phyloP scores from a whole-genome alignment of 179 eudicot genomes.

The Beta lomatogona region DNA sequence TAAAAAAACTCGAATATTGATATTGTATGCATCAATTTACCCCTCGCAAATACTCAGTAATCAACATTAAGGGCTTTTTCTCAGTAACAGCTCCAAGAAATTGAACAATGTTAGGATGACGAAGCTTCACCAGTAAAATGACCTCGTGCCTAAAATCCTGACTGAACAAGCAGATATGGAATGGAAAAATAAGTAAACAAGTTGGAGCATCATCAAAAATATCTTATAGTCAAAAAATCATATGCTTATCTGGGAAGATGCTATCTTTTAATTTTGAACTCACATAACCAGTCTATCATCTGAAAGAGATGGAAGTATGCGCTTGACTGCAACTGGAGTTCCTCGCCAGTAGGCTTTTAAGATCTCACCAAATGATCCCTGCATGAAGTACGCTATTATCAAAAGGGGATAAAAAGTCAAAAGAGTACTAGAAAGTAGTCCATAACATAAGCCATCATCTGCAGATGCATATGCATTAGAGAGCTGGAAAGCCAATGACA shows the following conservation, averaged over 20 bases:
- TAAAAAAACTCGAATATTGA: not conserved
- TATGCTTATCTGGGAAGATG: slow-evolving; percentile 4
- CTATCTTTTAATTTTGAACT: slow-evolving; percentile 29
- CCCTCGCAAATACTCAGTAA: slow-evolving; percentile 95
- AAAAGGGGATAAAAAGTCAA: not conserved
- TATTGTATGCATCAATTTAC: slow-evolving; percentile 39
- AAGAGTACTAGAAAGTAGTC: not conserved
- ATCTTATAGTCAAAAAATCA: not conserved
- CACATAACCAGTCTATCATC: slow-evolving; percentile 98
- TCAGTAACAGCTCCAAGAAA: slow-evolving; percentile 99
- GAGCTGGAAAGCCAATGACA: not conserved
- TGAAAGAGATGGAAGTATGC: slow-evolving; percentile 97
- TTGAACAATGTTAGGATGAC: slow-evolving; percentile 98
- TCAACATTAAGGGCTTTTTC: slow-evolving; percentile 88
- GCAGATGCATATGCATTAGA: slow-evolving; percentile 12
- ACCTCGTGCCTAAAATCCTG: slow-evolving; percentile 99
- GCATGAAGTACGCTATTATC: slow-evolving; percentile 26
- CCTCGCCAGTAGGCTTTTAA: slow-evolving; percentile 96
- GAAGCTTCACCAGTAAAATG: slow-evolving; percentile 92
- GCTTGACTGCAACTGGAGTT: slow-evolving; percentile 98
- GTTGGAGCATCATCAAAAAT: not conserved
- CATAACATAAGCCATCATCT: not conserved
- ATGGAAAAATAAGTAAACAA: slow-evolving; percentile 7
- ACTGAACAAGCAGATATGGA: slow-evolving; percentile 39
- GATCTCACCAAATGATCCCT: slow-evolving; percentile 99